Evolutionary conservation across 2,329 filamentous ascomycete species (phyloP), one percentile per base, ranked within the genome.

Genomic region (Paracoccidioides lutzii): DNA sequence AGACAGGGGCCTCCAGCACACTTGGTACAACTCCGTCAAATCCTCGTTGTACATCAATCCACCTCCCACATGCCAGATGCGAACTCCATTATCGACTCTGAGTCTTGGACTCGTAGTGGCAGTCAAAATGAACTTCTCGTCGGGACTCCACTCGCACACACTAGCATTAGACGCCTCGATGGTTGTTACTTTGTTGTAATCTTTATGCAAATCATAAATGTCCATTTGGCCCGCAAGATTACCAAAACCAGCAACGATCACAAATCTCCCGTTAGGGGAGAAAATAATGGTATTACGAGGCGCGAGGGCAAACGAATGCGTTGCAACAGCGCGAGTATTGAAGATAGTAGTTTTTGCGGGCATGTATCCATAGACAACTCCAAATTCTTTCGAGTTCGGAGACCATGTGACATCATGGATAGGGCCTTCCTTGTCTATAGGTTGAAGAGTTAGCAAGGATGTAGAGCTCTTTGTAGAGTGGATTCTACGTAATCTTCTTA

Each of bases 321-420:
- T 86, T 22, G 86, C 78, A 57, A 90, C 81, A 59, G 88, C 93
- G 60, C 88, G 85, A 65, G 86, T 82, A 71, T 96, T 96, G 81
- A 97, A 98, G 63, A 98, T 93, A 63, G 91, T 96, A 3, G 91
- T 93, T 79, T 97, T 97, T 55, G 93, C 88, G n/a, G 93, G 93
- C 90, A 96, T 97, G 73, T 88, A 97, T 59, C 93, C 93, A 69
- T 98, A 98, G 14, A 96, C 85, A 37, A 98, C 93, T 67, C 90
- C 91, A 67, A 98, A 98, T 72, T 97, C 91, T 75, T 90, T 94
- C 64, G 90, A 94, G 73, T 93, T 97, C 50, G 93, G 90, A 48
- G 90, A 96, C 93, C 93, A 98, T n/a, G 87, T 83, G 45, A 98
- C 91, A 68, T 98, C 93, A 71, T 97, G 91, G 65, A 97, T 96